Percentiles rank a stretch among this genome's conserved stretches.
phyloP scores from a whole-genome alignment of 371 early-diverging fungal genomes.

The Mortierella sp. region DNA sequence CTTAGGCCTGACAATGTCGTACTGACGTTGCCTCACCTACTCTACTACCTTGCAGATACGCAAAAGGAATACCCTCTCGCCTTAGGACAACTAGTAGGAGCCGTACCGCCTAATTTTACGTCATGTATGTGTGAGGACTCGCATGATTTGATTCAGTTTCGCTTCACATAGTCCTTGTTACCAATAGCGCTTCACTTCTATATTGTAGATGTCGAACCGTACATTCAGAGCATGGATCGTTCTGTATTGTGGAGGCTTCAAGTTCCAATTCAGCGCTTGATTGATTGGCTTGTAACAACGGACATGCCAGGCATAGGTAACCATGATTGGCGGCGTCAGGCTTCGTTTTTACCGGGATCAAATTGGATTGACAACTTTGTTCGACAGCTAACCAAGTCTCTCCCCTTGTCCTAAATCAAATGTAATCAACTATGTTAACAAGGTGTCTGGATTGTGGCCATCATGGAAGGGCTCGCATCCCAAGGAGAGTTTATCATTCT shows the following conservation, averaged over 20 bases:
- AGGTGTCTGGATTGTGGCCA: constrained; percentile 47
- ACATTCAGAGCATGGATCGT: constrained; percentile 34
- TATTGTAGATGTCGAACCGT: constrained; percentile 39
- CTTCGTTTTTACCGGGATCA: neutral
- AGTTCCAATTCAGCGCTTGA: constrained; percentile 39
- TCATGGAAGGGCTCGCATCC: constrained; percentile 50
- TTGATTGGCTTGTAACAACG: constrained; percentile 40
- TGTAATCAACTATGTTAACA: neutral
- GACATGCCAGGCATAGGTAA: constrained; percentile 48
- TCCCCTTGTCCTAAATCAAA: neutral
- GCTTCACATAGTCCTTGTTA: no score
- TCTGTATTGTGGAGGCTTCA: constrained; percentile 36
- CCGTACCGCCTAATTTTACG: constrained; percentile 34
- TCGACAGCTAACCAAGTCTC: neutral
- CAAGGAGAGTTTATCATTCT: constrained; percentile 43
- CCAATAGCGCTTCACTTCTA: neutral
- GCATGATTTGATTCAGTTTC: no score
- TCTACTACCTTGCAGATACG: constrained; percentile 36
- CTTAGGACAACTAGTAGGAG: constrained; percentile 33
- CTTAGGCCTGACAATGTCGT: constrained; percentile 43
- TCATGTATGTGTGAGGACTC: constrained; percentile 16
- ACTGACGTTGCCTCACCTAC: constrained; percentile 38
- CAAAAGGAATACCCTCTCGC: constrained; percentile 38
- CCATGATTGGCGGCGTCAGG: no score
- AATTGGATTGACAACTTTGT: neutral